Evolutionary conservation across 129 eudicot genomes (phyloP).

Genomic region (Scalesia atractyloides): DNA sequence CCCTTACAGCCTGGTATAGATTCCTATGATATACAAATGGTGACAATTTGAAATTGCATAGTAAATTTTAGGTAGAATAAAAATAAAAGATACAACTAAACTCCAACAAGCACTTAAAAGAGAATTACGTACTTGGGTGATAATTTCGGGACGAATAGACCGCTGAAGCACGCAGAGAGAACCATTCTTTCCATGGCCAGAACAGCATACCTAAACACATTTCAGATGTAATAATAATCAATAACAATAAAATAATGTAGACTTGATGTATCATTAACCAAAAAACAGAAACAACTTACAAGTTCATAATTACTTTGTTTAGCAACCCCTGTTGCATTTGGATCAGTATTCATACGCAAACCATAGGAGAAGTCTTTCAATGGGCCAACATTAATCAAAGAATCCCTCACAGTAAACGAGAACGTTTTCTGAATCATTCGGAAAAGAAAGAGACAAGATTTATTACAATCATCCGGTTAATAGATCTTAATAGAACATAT

Average conservation of each 20-base stretch:
- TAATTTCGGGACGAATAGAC: constrained; percentile 93
- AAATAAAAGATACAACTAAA: neutral
- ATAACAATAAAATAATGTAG: neutral
- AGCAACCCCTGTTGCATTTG: constrained; percentile 73
- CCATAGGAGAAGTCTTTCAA: constrained; percentile 91
- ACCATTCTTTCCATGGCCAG: constrained; percentile 99
- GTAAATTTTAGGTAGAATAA: neutral
- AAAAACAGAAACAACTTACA: constrained; percentile 51
- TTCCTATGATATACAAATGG: constrained; percentile 50
- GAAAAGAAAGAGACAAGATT: neutral
- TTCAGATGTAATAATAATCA: neutral
- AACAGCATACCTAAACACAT: constrained; percentile 79
- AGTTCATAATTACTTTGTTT: constrained; percentile 96
- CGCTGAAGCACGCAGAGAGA: constrained; percentile 88
- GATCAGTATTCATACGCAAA: constrained; percentile 84
- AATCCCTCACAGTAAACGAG: constrained; percentile 94
- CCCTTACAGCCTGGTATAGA: constrained; percentile 93
- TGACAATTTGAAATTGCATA: neutral
- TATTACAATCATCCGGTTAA: neutral
- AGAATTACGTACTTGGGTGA: constrained; percentile 66
- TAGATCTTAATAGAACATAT: neutral
- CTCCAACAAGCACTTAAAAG: neutral
- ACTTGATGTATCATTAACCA: neutral
- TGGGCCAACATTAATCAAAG: constrained; percentile 90
- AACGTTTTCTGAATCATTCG: constrained; percentile 72